phyloP scores from a whole-genome alignment of 23 red algal species.

The Agarophyton chilense region DNA sequence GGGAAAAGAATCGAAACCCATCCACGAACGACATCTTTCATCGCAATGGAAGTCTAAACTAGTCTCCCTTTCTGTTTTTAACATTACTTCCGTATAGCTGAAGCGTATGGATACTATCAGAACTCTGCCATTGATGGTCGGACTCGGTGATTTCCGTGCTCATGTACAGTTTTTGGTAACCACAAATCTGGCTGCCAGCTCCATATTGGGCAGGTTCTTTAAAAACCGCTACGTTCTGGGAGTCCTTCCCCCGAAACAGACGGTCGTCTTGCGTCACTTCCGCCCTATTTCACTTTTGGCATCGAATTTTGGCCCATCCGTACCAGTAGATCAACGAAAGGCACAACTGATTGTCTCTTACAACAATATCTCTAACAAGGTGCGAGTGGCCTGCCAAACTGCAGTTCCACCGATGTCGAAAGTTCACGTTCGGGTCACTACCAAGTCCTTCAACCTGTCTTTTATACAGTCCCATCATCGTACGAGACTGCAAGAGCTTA shows the following conservation, averaged over 20 bases:
- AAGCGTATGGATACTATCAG: background rate
- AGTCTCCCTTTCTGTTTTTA: background rate
- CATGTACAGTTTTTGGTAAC: background rate
- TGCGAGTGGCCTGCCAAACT: slow-evolving; percentile 1
- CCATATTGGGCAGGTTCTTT: background rate
- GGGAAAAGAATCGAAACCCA: background rate
- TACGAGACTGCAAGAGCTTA: background rate
- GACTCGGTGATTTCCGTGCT: background rate
- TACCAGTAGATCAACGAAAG: background rate
- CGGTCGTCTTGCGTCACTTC: background rate
- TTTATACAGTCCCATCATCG: slow-evolving; percentile 2
- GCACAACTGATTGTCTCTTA: background rate
- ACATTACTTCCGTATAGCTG: background rate
- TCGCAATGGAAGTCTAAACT: background rate
- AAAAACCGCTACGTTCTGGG: background rate
- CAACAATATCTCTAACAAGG: slow-evolving; percentile 8
- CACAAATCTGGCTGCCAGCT: background rate
- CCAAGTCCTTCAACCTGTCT: background rate
- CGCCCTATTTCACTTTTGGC: too few species aligned
- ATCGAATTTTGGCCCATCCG: background rate
- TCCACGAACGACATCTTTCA: background rate
- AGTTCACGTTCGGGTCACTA: background rate
- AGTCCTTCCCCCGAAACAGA: background rate
- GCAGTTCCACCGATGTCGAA: slow-evolving; percentile 28
- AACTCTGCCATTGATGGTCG: background rate